These are phyloP conservation scores for Diaporthe capsici DNA, from an alignment of 2,329 filamentous ascomycete genomes.

Conservation along the genomic window DNA sequence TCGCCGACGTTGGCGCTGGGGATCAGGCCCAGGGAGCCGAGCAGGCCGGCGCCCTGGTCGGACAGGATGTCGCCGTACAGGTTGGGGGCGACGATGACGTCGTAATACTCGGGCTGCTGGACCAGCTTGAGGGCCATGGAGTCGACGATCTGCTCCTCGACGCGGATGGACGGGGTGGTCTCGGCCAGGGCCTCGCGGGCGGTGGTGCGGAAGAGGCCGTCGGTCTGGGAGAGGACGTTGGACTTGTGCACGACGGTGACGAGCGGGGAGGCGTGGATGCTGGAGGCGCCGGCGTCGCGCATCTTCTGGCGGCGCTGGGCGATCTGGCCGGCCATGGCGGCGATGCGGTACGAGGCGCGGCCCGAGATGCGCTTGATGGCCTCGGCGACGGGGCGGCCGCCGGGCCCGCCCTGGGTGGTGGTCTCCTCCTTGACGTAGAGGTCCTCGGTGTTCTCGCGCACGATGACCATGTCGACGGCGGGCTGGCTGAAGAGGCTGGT, in stretches of 20 bases:
- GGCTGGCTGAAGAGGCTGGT: constrained; percentile 72
- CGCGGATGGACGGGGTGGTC: constrained; percentile 66
- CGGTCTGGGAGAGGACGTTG: constrained; percentile 96
- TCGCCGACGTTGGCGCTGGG: constrained; percentile 96
- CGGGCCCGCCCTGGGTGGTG: constrained; percentile 80
- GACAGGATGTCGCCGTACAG: constrained; percentile 98
- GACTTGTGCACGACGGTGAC: constrained; percentile 99
- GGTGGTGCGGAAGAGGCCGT: constrained; percentile 92
- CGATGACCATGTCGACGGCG: constrained; percentile 90
- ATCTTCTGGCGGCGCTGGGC: constrained; percentile 88
- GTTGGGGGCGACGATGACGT: constrained; percentile 98
- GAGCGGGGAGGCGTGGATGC: constrained; percentile 77
- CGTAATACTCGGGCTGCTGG: constrained; percentile 94
- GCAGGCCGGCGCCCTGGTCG: constrained; percentile 93
- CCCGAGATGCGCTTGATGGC: constrained; percentile 98
- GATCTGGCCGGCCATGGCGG: constrained; percentile 94
- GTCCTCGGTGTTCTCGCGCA: constrained; percentile 98
- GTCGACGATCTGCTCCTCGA: constrained; percentile 99
- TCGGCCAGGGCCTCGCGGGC: constrained; percentile 80
- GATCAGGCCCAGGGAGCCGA: constrained; percentile 92
- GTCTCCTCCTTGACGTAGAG: constrained; percentile 97
- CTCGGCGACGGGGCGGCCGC: constrained; percentile 86
- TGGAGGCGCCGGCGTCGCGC: constrained; percentile 70
- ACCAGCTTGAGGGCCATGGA: constrained; percentile 99
- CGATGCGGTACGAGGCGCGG: constrained; percentile 86